phyloP scores from a whole-genome alignment of 2,329 filamentous ascomycete species.

The Phyllosticta capitalensis region DNA sequence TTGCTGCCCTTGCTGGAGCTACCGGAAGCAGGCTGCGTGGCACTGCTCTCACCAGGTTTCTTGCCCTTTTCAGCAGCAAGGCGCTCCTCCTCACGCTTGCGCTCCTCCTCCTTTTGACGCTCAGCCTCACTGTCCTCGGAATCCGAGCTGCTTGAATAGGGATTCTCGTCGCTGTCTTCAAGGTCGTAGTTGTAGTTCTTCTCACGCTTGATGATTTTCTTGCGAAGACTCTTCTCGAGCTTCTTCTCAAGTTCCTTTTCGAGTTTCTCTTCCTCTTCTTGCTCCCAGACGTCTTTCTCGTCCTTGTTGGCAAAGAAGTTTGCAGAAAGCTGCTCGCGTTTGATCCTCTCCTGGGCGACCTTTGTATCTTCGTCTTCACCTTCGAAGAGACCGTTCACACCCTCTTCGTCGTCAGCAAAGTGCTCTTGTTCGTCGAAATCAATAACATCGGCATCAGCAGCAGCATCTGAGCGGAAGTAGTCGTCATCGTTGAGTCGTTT shows the following conservation, averaged over 20 bases:
- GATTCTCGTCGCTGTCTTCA: slow-evolving; percentile 53
- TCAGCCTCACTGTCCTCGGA: slow-evolving; percentile 58
- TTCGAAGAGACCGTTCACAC: slow-evolving; percentile 32
- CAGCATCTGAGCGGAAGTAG: slow-evolving; percentile 32
- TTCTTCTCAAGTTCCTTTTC: slow-evolving; percentile 61
- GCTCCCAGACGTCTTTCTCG: slow-evolving; percentile 48
- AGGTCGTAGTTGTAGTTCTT: slow-evolving; percentile 73
- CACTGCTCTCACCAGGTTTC: slow-evolving; percentile 27
- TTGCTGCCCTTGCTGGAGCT: slow-evolving; percentile 61
- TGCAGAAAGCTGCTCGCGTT: slow-evolving; percentile 72
- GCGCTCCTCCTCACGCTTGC: slow-evolving; percentile 44
- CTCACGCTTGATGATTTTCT: slow-evolving; percentile 74
- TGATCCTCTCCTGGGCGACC: slow-evolving; percentile 55
- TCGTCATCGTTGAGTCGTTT: slow-evolving; percentile 34
- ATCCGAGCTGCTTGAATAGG: slow-evolving; percentile 36
- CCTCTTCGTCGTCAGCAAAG: slow-evolving; percentile 80
- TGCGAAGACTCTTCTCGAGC: slow-evolving; percentile 67
- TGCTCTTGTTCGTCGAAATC: slow-evolving; percentile 58
- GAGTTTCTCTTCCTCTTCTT: slow-evolving; percentile 56
- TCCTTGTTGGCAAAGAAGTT: slow-evolving; percentile 66
- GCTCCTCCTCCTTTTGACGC: slow-evolving; percentile 47
- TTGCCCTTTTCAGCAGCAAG: slow-evolving; percentile 40
- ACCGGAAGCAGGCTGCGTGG: slow-evolving; percentile 38
- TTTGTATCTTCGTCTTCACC: slow-evolving; percentile 47
- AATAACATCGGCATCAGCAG: slow-evolving; percentile 54